Evolutionary conservation across 805 yeast species (phyloP).

Genomic region (Barnettozyma sp.): DNA sequence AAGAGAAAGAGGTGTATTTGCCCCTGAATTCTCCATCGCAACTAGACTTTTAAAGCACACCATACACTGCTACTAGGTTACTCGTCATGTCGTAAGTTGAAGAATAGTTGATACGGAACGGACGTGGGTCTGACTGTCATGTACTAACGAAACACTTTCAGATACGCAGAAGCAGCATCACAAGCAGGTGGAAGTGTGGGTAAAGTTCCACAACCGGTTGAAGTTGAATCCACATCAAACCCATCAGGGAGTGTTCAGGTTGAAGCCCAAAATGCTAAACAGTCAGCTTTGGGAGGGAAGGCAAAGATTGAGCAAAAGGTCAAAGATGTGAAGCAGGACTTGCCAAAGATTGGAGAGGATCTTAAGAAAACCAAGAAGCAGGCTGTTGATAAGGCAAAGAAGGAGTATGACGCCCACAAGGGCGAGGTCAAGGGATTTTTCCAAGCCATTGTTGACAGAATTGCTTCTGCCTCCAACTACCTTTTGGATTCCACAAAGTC

Average conservation of each 20-base stretch:
- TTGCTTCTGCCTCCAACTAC: conserved; percentile 20
- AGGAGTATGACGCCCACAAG: conserved; percentile 27
- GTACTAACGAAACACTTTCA: conserved; percentile 3
- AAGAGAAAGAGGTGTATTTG: too few relatives aligned
- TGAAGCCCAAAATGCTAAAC: conserved; percentile 15
- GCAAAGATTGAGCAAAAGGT: conserved; percentile 22
- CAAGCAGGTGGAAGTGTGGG: conserved; percentile 6
- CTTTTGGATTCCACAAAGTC: conserved; percentile 17
- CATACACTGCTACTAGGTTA: too few relatives aligned
- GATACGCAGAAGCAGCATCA: conserved; percentile 15
- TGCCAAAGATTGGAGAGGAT: conserved; percentile 23
- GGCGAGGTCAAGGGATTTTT: conserved; percentile 22
- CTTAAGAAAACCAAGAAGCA: conserved; percentile 31
- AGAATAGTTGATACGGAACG: too few relatives aligned
- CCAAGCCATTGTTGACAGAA: conserved; percentile 16
- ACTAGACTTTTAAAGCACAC: neutral
- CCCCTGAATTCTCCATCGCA: too few relatives aligned
- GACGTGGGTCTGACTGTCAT: too few relatives aligned
- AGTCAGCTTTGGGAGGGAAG: conserved; percentile 16
- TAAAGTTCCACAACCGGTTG: conserved; percentile 10
- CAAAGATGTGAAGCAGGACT: conserved; percentile 21
- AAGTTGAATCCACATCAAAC: conserved; percentile 11
- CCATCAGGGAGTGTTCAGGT: conserved; percentile 20
- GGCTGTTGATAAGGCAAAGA: conserved; percentile 28
- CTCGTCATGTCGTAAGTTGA: neutral